Evolutionary conservation across 345 rosid genomes (phyloP).

Genomic region (Euphorbia peplus): DNA sequence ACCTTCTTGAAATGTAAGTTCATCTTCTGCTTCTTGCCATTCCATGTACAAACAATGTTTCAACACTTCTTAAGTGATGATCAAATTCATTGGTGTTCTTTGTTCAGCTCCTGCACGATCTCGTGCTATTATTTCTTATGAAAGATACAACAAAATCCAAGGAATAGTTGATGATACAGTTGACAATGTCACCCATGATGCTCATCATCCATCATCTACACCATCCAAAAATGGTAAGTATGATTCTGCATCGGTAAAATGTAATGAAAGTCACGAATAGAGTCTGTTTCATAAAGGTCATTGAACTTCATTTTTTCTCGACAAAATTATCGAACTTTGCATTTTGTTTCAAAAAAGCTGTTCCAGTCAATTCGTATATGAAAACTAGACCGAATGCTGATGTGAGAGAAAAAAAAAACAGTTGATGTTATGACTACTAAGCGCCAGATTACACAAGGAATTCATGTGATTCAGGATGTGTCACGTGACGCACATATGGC

Average conservation of each 20-base stretch:
- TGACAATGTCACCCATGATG: neutral
- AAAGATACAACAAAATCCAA: constrained; percentile 46
- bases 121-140: constrained; percentile 59
- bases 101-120: constrained; percentile 69
- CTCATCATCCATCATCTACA: constrained; percentile 5
- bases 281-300: too few species aligned
- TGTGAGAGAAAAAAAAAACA: too few species aligned
- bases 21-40: neutral
- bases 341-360: too few species aligned
- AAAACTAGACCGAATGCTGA: too few species aligned
- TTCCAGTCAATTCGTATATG: too few species aligned
- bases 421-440: too few species aligned
- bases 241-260: neutral
- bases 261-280: too few species aligned
- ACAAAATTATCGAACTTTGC: too few species aligned
- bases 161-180: constrained; percentile 32
- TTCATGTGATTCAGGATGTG: too few species aligned
- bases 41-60: neutral
- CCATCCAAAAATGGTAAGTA: constrained; percentile 25
- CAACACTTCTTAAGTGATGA: constrained; percentile 4
- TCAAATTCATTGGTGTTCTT: neutral
- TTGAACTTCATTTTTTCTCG: too few species aligned
- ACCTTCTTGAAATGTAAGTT: constrained; percentile 63
- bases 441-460: too few species aligned
- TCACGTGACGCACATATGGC: too few species aligned